Evolutionary conservation across 2,329 filamentous ascomycete species (phyloP), one percentile per base, ranked within the genome.

Genomic region (Talaromyces sp.): DNA sequence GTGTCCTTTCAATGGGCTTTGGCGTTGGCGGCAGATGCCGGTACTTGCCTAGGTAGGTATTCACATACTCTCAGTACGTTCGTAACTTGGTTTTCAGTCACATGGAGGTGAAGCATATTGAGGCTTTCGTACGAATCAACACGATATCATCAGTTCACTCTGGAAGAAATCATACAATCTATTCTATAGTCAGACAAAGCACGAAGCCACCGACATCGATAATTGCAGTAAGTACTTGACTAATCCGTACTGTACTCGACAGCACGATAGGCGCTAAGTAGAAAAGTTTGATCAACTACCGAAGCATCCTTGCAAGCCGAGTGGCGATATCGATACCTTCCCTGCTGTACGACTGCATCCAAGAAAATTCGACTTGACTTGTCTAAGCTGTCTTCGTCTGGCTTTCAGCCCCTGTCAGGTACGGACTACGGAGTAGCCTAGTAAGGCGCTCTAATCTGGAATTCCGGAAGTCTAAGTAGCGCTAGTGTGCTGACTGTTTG

Each of bases 221-320:
- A 27, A 10, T 7, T n/a, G 7, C 11, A 10, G 14, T 19, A 37
- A 22, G 52, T 56, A 56, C 31, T 56, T 50, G 8, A 59, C 57
- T 10, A 59, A 59, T 59, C 10, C 35, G 33, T 57, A 57, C 57
- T 24, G 47, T 31, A 31, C 43, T 47, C 35, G 19, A 19, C 56
- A 58, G 14, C 14, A 39, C 13, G 35, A 57, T 43, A 39, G 13
- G 35, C 9, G 35, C 56, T 45, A 45, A 59, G 37, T 31, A 14
- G 41, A 22, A 59, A 41, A 45, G 56, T 45, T 33, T 45, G 45
- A 59, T 59, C 22, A 33, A 59, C 33, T 59, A 45, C 56, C 56
- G 56, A 33, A 45, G 37, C 14, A 41, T 59, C 56, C 56, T 58
- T 41, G 56, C 39, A 33, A 59, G 56, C 37, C 56, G 22, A 31